A percentile compares a stretch with the other conserved stretches of the same genome.
Conservation (phyloP, 805 yeast genomes). For the Kodamaea neixiangensis region DNA sequence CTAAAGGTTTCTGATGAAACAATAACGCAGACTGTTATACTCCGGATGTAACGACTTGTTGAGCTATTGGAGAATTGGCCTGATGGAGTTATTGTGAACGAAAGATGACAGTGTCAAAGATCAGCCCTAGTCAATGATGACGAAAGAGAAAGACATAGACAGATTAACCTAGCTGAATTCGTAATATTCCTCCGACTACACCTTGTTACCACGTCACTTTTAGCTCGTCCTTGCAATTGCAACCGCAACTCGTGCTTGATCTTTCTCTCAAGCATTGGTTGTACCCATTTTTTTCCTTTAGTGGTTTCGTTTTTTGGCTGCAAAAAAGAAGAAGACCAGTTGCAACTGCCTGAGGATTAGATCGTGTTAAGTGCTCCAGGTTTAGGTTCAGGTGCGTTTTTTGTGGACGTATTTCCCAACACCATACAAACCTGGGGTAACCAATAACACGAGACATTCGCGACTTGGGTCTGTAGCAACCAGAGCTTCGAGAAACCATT, state of each 20-base stretch:
- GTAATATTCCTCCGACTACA: background rate
- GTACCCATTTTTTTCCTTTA: background rate
- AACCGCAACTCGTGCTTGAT: background rate
- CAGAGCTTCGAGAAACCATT: constrained; percentile 9
- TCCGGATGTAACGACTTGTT: background rate
- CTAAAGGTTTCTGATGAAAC: background rate
- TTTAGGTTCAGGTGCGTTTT: constrained; percentile 5
- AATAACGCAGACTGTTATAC: background rate
- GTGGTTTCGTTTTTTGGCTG: constrained; percentile 9
- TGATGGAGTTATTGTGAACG: background rate
- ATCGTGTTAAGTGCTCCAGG: background rate
- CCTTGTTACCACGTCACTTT: background rate
- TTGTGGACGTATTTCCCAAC: constrained; percentile 4
- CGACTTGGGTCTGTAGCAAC: background rate
- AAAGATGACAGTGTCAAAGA: background rate
- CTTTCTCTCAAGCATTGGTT: background rate
- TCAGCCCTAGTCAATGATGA: background rate
- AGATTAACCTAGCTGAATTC: background rate
- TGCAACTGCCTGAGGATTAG: constrained; percentile 1
- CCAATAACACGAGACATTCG: background rate
- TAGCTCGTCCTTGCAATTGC: background rate
- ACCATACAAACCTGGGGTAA: background rate
- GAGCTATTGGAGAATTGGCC: background rate
- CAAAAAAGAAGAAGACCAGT: background rate
- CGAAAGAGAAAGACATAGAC: background rate